Conservation (phyloP, 768 basidiomycete genomes). For the Trametes maxima region DNA sequence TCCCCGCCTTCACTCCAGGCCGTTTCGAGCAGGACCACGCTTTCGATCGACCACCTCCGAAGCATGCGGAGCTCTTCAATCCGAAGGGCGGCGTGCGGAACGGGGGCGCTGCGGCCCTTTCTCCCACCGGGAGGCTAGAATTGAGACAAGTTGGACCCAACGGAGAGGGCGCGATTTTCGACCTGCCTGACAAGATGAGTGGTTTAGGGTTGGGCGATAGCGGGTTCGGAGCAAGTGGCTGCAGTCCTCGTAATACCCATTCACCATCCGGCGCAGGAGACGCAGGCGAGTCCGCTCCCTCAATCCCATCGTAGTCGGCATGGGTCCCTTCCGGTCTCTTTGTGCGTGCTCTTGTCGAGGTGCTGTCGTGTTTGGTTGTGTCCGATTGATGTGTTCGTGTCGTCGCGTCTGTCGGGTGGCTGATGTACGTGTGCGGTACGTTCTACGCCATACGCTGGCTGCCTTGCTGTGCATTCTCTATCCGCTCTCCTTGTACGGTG, state of each 20-base stretch:
- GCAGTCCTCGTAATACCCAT: background rate
- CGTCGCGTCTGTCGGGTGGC: conserved; percentile 15
- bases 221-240: background rate
- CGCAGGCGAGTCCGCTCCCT: background rate
- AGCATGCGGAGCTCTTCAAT: conserved; percentile 42
- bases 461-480: conserved; percentile 28
- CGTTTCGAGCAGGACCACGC: conserved; percentile 49
- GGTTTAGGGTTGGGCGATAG: conserved; percentile 17
- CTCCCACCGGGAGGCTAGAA: background rate
- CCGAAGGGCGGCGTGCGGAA: conserved; percentile 30
- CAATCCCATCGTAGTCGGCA: conserved; percentile 9
- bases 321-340: background rate
- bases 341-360: conserved; percentile 3
- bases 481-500: conserved; percentile 25
- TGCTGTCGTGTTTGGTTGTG: conserved; percentile 17
- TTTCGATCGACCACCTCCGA: conserved; percentile 52
- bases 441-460: conserved; percentile 18
- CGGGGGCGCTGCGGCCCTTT: too few relatives aligned
- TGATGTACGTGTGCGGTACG: conserved; percentile 20
- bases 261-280: background rate
- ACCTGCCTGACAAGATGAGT: conserved; percentile 14
- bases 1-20: conserved; percentile 29
- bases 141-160: conserved; percentile 2
- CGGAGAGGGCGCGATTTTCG: background rate
- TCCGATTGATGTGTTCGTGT: conserved; percentile 14